Percentiles rank a stretch among this genome's conserved stretches.
phyloP scores from a whole-genome alignment of 306 rosid genomes.

The Ceratonia siliqua region DNA sequence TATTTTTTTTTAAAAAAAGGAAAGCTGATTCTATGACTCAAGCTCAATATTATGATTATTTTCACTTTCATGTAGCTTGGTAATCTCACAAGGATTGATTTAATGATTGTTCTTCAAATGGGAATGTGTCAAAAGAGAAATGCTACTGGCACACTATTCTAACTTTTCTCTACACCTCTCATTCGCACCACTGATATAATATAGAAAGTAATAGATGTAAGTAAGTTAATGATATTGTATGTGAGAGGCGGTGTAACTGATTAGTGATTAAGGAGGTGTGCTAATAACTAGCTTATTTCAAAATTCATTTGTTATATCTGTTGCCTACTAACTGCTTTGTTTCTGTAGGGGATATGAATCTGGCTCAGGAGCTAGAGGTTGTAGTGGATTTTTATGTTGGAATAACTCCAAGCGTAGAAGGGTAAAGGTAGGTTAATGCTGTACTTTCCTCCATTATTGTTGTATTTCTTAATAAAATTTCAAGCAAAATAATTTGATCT shows the following conservation, averaged over 20 bases:
- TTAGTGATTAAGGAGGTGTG: background rate
- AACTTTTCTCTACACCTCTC: background rate
- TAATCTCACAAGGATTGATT: background rate
- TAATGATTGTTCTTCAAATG: background rate
- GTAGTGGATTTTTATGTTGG: conserved; percentile 81
- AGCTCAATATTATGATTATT: background rate
- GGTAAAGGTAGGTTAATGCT: conserved; percentile 60
- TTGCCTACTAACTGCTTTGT: conserved; percentile 9
- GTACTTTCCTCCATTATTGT: background rate
- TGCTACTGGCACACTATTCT: background rate
- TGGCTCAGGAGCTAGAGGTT: conserved; percentile 68
- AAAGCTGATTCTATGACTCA: background rate
- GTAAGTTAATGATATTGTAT: conserved; percentile 1
- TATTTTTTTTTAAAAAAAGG: background rate
- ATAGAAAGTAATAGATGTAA: background rate
- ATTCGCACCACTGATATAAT: background rate
- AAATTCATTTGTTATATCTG: conserved; percentile 1
- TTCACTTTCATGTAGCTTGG: background rate
- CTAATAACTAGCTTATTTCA: background rate
- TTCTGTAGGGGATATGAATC: conserved; percentile 83
- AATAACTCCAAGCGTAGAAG: conserved; percentile 61
- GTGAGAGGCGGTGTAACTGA: background rate
- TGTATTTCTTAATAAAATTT: background rate
- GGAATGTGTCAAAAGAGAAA: background rate
- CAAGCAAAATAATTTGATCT: too few relatives aligned